Percentiles rank a stretch among this genome's conserved stretches.
Conservation (phyloP, 2,329 filamentous ascomycete species). For the Endoconidiophora polonica region DNA sequence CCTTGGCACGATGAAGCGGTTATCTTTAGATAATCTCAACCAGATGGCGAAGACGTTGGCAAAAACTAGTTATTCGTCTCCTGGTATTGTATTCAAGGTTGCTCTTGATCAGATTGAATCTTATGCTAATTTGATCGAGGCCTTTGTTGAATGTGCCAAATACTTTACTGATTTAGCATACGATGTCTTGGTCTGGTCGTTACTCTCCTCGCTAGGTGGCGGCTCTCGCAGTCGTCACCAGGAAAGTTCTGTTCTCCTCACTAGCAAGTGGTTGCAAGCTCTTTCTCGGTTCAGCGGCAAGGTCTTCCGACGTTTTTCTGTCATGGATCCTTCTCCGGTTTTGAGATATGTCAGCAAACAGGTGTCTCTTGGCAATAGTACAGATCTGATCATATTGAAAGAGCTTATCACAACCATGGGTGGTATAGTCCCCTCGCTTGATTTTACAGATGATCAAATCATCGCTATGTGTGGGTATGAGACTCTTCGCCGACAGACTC, state of each 20-base stretch:
- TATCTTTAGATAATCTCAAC: slow-evolving; percentile 73
- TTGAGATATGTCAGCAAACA: slow-evolving; percentile 82
- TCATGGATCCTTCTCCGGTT: slow-evolving; percentile 70
- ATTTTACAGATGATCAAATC: slow-evolving; percentile 78
- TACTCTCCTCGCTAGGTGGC: slow-evolving; percentile 55
- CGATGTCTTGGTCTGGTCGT: slow-evolving; percentile 82
- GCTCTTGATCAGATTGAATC: slow-evolving; percentile 82
- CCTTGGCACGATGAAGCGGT: slow-evolving; percentile 68
- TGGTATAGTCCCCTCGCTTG: slow-evolving; percentile 71
- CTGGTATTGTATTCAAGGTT: slow-evolving; percentile 78
- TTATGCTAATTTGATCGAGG: slow-evolving; percentile 88
- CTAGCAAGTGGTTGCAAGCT: slow-evolving; percentile 82
- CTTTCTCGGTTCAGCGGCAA: slow-evolving; percentile 81
- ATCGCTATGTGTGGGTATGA: slow-evolving; percentile 78
- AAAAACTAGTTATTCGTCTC: slow-evolving; percentile 82
- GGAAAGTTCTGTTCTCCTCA: slow-evolving; percentile 49
- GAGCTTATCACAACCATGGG: slow-evolving; percentile 87
- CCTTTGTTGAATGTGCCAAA: slow-evolving; percentile 82
- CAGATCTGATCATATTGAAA: slow-evolving; percentile 78
- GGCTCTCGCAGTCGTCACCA: slow-evolving; percentile 47
- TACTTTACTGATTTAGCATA: slow-evolving; percentile 90
- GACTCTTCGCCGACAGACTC: slow-evolving; percentile 59
- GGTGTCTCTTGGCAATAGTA: slow-evolving; percentile 65
- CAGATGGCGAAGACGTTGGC: slow-evolving; percentile 77
- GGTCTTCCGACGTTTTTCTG: slow-evolving; percentile 71